Base-by-base conservation (phyloP, 1,284 basidiomycete species). In the Cryptococcus hybrid region DNA sequence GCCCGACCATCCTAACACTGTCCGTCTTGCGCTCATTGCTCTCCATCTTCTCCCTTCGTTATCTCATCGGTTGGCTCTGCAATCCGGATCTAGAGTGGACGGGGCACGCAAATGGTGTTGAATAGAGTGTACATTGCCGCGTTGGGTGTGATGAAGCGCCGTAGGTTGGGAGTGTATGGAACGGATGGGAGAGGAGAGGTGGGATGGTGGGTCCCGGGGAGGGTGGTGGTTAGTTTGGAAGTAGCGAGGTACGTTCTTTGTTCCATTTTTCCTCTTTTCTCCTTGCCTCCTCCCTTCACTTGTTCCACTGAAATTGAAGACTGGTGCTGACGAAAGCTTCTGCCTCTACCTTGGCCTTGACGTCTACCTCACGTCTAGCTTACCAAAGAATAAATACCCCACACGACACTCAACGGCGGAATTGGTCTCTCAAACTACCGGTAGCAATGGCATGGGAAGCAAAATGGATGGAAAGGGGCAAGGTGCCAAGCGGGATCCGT, bases 131-230 rank as follows among this genome's bases (percentile, higher is more conserved):
- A 89, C 7, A 79, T 82, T 0, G 81, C 85, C 34, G 89, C 90
- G 3, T 73, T 93, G 44, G 79, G 30, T 4, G 30, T 30, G 30
- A 30, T 30, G 30, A 30, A 30, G 30, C 30, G 30, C 30, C 30
- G 30, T 30, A 4, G 30, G 30, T 30, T 30, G 30, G 30, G 3
- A 30, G 30, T 4, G 30, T 30, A 30, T 30, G 30, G 82, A 38
- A 88, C 85, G 1, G 84, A 87, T n/a, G 83, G 84, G 56, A 83
- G 91, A 50, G 82, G 92, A 74, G 91, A 90, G 1, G 56, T 73
- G 18, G 86, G 89, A 51, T 93, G 90, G 73, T 95, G 92, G 92
- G 84, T 78, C 1, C 76, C 88, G 15, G 88, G 86, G 7, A 83
- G 84, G 62, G 86, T 92, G 36, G 80, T 95, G 15, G 80, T 89